Evolutionary conservation across 1,284 basidiomycete genomes (phyloP).

Genomic region (Pholiota adiposa): DNA sequence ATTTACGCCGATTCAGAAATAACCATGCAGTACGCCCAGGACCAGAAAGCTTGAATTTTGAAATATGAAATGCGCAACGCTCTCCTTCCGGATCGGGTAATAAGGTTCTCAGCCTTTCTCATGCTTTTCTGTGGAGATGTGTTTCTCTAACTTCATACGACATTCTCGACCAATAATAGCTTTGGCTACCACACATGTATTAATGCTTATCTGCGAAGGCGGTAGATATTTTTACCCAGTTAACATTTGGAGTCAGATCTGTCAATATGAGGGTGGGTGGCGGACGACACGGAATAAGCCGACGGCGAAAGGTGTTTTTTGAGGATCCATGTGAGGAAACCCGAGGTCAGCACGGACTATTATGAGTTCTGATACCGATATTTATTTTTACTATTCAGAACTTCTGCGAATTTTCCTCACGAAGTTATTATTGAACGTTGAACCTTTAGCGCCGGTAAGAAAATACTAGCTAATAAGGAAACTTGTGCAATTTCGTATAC

Average conservation of each 20-base stretch:
- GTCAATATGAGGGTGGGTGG: too few species aligned
- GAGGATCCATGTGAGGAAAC: not conserved
- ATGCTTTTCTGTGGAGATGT: not conserved
- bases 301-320: not conserved
- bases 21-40: not conserved
- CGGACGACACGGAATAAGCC: not conserved
- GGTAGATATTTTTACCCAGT: conserved; percentile 1
- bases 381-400: not conserved
- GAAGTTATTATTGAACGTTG: not conserved
- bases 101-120: not conserved
- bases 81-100: not conserved
- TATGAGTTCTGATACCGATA: not conserved
- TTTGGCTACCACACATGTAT: not conserved
- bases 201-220: not conserved
- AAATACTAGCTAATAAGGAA: not conserved
- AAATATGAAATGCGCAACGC: not conserved
- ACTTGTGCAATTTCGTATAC: not conserved
- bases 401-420: not conserved
- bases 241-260: not conserved
- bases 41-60: not conserved
- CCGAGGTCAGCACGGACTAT: not conserved
- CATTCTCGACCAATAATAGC: not conserved
- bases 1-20: too few species aligned
- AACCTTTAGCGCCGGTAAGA: not conserved
- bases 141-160: not conserved